Conservation (phyloP, 805 yeast genomes). For the Kluyveromyces dobzhanskii region DNA sequence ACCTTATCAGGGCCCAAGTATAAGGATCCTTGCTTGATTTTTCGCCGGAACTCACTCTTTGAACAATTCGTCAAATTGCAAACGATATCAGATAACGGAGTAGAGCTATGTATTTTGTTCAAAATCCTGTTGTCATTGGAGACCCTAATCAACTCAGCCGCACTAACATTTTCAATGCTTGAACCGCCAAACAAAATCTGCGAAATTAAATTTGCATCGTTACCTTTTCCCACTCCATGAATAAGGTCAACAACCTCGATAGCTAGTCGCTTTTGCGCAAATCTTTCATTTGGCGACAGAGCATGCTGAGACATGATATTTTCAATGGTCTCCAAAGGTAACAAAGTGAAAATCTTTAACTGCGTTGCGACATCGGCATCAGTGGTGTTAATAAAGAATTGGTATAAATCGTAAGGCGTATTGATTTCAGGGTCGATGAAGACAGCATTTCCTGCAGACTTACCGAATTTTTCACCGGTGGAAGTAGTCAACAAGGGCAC, state of each 20-base stretch:
- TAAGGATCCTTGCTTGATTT: constrained; percentile 63
- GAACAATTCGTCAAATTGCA: constrained; percentile 40
- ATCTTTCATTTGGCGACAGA: constrained; percentile 50
- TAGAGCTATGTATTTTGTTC: constrained; percentile 21
- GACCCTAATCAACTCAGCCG: constrained; percentile 11
- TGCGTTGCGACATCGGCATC: constrained; percentile 68
- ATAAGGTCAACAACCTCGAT: constrained; percentile 77
- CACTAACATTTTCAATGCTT: constrained; percentile 5
- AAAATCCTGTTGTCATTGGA: constrained; percentile 17
- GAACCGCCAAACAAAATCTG: constrained; percentile 44
- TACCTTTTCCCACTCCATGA: constrained; percentile 75
- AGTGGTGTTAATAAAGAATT: constrained; percentile 69
- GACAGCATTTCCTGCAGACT: constrained; percentile 94
- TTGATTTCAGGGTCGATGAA: constrained; percentile 74
- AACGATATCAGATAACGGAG: constrained; percentile 42
- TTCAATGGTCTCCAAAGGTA: constrained; percentile 57
- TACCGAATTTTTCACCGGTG: constrained; percentile 89
- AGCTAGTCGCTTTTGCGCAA: constrained; percentile 74
- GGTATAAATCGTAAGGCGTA: constrained; percentile 74
- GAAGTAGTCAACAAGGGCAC: constrained; percentile 86
- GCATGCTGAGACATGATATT: constrained; percentile 44
- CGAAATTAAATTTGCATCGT: constrained; percentile 58
- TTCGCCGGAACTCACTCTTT: constrained; percentile 50
- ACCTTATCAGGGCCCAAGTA: constrained; percentile 55
- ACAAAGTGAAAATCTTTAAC: constrained; percentile 67